Conservation (phyloP, 495 filamentous ascomycete genomes). For the Aspergillus bridgeri region DNA sequence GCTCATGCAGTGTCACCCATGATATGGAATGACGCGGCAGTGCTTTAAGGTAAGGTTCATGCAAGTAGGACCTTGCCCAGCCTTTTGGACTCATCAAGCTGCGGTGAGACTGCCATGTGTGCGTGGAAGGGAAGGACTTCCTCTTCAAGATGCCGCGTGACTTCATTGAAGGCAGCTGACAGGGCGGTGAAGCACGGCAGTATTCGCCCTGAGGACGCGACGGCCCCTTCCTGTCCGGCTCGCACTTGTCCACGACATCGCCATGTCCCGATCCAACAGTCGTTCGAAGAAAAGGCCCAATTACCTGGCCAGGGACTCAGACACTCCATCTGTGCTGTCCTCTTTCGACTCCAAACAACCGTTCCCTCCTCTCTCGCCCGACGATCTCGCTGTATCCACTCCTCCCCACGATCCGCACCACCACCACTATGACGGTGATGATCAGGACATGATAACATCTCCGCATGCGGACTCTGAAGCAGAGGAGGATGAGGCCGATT, state of each 20-base stretch:
- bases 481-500: constrained; percentile 44
- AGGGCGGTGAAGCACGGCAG: not conserved
- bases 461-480: constrained; percentile 25
- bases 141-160: too few species aligned
- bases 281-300: not conserved
- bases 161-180: too few species aligned
- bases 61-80: not conserved
- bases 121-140: too few species aligned
- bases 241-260: not conserved
- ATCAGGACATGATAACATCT: constrained; percentile 15
- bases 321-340: constrained; percentile 7
- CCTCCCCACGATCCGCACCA: not conserved
- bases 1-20: not conserved
- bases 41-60: not conserved
- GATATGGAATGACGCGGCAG: not conserved
- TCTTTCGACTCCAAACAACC: constrained; percentile 37
- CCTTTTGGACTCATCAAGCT: not conserved
- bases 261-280: not conserved
- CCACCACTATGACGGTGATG: constrained; percentile 24
- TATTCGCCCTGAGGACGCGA: not conserved
- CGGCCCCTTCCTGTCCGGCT: not conserved
- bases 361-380: constrained; percentile 35
- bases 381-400: constrained; percentile 21
- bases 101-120: not conserved
- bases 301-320: constrained; percentile 5